Base-by-base conservation (phyloP, 2,329 filamentous ascomycete genomes). In the Drechslera avenae region DNA sequence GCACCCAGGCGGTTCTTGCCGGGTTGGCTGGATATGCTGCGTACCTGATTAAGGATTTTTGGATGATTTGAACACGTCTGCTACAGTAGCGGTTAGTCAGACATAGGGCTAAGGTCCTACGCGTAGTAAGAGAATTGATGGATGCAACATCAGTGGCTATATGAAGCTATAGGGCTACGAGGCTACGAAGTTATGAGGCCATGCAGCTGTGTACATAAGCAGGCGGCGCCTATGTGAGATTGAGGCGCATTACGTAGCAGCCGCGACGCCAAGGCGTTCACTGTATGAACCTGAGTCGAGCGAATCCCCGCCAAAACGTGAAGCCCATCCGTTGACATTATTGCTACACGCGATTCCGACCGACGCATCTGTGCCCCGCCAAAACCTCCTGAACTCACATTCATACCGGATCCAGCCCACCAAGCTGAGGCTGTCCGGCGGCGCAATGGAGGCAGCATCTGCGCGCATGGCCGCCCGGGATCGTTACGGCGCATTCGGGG, bases 391-490 rank as follows among this genome's bases (percentile, higher is more conserved):
- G 16, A 40, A 14, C 19, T 16, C 31, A 17, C n/a, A 33, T 13
- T 28, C 21, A 33, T 17, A 26, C 36, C 43, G 18, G 36, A 12
- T 35, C 34, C 30, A 37, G 26, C 30, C 32, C 31, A 23, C 43
- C 18, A 26, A 19, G 42, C 9, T 19, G 30, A 35, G 26, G 30
- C 19, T 34, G 26, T 33, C 44, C 48, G 32, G 62, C 63, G 54
- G 60, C 59, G 60, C 52, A 58, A 73, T 97, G 93, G 93, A 97
- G 84, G 93, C 94, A 73, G 88, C 92, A 73, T 95, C 92, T 73
- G 92, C 92, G 76, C 88, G 94, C 73, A 96, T 95, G 81, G 94
- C 93, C 71, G 89, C 92, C 68, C 87, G 93, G 78, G 93, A 97
- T 81, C 91, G 92, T 75, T 97, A 94, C 83, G 86, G 86, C 77